Evolutionary conservation across 2,329 filamentous ascomycete genomes (phyloP).

Genomic region (Dothistroma pini): DNA sequence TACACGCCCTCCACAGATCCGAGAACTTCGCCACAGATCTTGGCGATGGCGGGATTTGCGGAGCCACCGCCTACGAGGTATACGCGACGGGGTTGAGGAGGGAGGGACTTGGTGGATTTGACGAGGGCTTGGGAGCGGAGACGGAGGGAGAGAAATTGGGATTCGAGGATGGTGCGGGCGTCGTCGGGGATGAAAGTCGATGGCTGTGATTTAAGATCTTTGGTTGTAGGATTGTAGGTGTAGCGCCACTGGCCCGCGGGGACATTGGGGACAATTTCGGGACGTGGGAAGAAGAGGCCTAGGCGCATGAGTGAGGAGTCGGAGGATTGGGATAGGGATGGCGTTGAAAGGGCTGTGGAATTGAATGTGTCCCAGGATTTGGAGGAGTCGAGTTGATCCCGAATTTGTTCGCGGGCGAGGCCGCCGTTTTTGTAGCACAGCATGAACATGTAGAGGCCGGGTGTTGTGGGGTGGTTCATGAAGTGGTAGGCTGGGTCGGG

Average conservation of each 20-base stretch:
- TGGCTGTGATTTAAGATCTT: conserved; percentile 40
- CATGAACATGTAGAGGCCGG: conserved; percentile 99
- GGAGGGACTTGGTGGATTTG: conserved; percentile 48
- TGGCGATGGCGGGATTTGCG: conserved; percentile 82
- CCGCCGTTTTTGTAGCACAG: conserved; percentile 99
- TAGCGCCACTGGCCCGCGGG: conserved; percentile 83
- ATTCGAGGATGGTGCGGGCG: conserved; percentile 83
- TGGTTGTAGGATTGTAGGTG: conserved; percentile 52
- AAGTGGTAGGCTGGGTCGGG: conserved; percentile 92
- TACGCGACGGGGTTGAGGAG: conserved; percentile 79
- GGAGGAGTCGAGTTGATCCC: conserved; percentile 68
- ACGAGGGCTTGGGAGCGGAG: conserved; percentile 79
- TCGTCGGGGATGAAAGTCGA: conserved; percentile 57
- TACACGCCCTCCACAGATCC: conserved; percentile 88
- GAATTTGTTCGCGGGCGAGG: conserved; percentile 83
- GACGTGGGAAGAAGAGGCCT: conserved; percentile 91
- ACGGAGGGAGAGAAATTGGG: conserved; percentile 87
- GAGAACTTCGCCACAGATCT: conserved; percentile 80
- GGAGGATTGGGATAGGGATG: conserved; percentile 62
- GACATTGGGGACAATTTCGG: conserved; percentile 93
- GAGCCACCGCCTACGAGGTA: conserved; percentile 94
- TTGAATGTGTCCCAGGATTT: conserved; percentile 76
- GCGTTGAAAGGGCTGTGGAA: conserved; percentile 61
- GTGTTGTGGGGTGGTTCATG: conserved; percentile 93
- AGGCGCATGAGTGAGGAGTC: conserved; percentile 63